Percentiles rank a stretch among this genome's conserved stretches.
Evolutionary conservation across 257 asterid species (phyloP).

Genomic region (Ligustrum vulgare): DNA sequence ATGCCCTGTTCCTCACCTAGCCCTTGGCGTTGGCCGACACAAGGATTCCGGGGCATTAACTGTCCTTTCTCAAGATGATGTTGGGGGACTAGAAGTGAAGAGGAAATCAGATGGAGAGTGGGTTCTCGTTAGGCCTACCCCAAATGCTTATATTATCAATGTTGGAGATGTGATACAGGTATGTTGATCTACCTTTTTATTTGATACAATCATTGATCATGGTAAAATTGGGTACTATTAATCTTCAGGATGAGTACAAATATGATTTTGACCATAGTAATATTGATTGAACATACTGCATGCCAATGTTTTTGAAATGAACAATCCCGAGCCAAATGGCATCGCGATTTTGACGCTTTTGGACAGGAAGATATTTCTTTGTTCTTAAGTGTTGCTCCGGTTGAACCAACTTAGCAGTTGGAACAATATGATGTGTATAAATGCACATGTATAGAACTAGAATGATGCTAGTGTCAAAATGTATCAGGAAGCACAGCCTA

Average conservation of each 20-base stretch:
- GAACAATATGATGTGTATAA: neutral
- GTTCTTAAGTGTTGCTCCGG: neutral
- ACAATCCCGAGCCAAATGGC: neutral
- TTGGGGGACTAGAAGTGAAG: constrained; percentile 59
- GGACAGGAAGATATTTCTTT: neutral
- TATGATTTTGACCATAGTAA: neutral
- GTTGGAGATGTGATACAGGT: constrained; percentile 60
- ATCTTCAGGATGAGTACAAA: neutral
- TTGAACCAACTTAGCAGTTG: too few relatives aligned
- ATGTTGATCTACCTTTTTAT: neutral
- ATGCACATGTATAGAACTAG: neutral
- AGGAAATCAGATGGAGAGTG: constrained; percentile 59
- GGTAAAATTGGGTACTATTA: neutral
- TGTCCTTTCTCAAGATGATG: constrained; percentile 51
- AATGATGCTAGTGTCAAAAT: too few relatives aligned
- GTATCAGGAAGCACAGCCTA: neutral
- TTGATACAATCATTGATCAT: neutral
- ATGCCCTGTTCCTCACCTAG: constrained; percentile 45
- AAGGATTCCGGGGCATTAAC: constrained; percentile 46
- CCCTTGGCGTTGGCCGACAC: constrained; percentile 51
- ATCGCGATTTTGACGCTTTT: neutral
- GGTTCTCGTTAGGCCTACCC: constrained; percentile 54
- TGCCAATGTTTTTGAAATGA: neutral
- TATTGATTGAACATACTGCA: neutral
- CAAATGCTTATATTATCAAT: constrained; percentile 51